These are phyloP conservation scores for Chaetomidium leptoderma DNA, from an alignment of 495 filamentous ascomycete genomes.

Conservation along the genomic window DNA sequence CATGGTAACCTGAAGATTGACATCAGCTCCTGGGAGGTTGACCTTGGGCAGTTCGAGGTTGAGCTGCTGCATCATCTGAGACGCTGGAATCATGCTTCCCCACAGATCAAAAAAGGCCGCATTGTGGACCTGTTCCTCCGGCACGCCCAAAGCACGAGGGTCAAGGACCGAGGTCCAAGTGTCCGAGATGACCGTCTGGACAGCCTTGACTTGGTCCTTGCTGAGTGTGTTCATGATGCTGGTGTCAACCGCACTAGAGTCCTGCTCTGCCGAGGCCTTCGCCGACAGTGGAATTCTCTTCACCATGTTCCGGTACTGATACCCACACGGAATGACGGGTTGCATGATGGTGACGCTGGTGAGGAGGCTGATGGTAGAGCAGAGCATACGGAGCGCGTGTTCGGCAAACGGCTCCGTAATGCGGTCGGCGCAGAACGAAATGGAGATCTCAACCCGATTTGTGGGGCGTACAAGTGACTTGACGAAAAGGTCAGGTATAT, in stretches of 20 bases:
- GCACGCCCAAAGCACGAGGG: slow-evolving; percentile 37
- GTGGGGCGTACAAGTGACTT: slow-evolving; percentile 32
- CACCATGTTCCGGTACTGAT: slow-evolving; percentile 32
- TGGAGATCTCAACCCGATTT: slow-evolving; percentile 34
- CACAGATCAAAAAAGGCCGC: slow-evolving; percentile 49
- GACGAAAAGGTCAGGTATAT: slow-evolving; percentile 41
- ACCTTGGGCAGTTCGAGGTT: slow-evolving; percentile 37
- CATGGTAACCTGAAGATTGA: slow-evolving; percentile 34
- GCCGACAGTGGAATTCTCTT: slow-evolving; percentile 38
- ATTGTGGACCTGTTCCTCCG: slow-evolving; percentile 39
- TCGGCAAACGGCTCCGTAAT: slow-evolving; percentile 38
- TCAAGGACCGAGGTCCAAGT: slow-evolving; percentile 43
- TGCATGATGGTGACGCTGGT: slow-evolving; percentile 41
- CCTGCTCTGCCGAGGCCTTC: slow-evolving; percentile 11
- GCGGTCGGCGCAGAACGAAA: slow-evolving; percentile 42
- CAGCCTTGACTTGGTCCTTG: slow-evolving; percentile 28
- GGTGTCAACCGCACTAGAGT: slow-evolving; percentile 18
- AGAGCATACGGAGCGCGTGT: slow-evolving; percentile 40
- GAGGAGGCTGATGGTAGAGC: slow-evolving; percentile 38
- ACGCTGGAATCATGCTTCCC: slow-evolving; percentile 44
- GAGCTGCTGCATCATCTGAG: slow-evolving; percentile 42
- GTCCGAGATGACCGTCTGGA: slow-evolving; percentile 36
- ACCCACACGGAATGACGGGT: slow-evolving; percentile 36
- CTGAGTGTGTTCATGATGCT: slow-evolving; percentile 17
- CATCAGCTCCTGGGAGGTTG: slow-evolving; percentile 19